Evolutionary conservation across 352 stramenopile species (phyloP).

Genomic region (Phytophthora europaea): DNA sequence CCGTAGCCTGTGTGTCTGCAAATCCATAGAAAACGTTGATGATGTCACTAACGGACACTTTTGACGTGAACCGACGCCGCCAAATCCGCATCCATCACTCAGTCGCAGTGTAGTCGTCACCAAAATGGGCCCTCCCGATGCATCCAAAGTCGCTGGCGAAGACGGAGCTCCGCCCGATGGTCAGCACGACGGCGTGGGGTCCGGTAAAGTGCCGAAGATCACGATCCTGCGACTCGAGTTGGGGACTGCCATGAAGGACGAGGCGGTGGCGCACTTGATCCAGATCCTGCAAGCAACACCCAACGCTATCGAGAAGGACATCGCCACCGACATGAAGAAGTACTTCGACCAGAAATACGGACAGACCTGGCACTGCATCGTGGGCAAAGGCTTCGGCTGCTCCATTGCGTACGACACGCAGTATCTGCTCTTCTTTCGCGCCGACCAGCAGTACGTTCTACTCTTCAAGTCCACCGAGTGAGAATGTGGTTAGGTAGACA

Average conservation of each 20-base stretch:
- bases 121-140: conserved; percentile 61
- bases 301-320: conserved; percentile 92
- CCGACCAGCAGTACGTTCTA: conserved; percentile 86
- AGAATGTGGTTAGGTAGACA: conserved; percentile 18
- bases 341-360: conserved; percentile 98
- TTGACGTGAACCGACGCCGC: conserved; percentile 35
- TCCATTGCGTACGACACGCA: conserved; percentile 93
- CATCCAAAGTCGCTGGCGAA: conserved; percentile 44
- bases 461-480: conserved; percentile 88
- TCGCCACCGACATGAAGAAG: conserved; percentile 99
- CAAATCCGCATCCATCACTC: conserved; percentile 18
- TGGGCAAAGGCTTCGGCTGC: conserved; percentile 91
- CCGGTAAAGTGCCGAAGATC: conserved; percentile 64
- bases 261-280: conserved; percentile 63
- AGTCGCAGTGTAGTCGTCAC: neutral
- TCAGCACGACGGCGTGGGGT: conserved; percentile 28
- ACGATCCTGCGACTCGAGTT: conserved; percentile 73
- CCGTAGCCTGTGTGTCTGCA: neutral
- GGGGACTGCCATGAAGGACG: conserved; percentile 76
- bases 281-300: conserved; percentile 51
- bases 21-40: conserved; percentile 33
- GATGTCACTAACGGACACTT: conserved; percentile 10
- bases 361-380: conserved; percentile 96
- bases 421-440: conserved; percentile 89
- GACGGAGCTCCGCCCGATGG: conserved; percentile 26